Conservation (phyloP, 108 stramenopile species). For the Pinguiococcus pyrenoidosus region DNA sequence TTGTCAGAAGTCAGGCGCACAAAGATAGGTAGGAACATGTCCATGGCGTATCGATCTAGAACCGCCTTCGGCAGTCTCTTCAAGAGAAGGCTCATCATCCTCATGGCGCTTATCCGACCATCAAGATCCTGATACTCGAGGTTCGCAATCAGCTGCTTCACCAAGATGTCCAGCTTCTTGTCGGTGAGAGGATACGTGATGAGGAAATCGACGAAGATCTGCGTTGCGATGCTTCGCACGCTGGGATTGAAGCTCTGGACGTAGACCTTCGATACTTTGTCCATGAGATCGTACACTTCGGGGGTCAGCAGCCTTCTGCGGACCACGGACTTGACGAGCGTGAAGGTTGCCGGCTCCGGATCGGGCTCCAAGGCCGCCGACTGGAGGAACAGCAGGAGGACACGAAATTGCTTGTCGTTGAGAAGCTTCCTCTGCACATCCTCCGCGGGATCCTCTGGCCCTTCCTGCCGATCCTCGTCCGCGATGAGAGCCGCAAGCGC, state of each 20-base stretch:
- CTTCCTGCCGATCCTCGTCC: too few relatives aligned
- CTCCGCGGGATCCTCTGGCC: too few relatives aligned
- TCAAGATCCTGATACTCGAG: slow-evolving; percentile 1
- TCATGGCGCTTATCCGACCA: slow-evolving; percentile 9
- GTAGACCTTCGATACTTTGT: neutral
- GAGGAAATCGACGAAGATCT: slow-evolving; percentile 6
- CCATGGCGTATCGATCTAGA: neutral
- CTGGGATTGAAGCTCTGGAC: neutral
- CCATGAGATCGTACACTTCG: slow-evolving; percentile 21
- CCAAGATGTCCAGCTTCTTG: slow-evolving; percentile 2
- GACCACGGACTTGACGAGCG: slow-evolving; percentile 3
- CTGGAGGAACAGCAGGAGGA: neutral
- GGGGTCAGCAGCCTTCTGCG: slow-evolving; percentile 1
- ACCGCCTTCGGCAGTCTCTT: slow-evolving; percentile 2
- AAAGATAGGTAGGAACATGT: slow-evolving; percentile 1
- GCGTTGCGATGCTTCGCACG: neutral
- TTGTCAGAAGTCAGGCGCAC: too few relatives aligned
- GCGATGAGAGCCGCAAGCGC: too few relatives aligned
- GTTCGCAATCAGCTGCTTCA: slow-evolving; percentile 9
- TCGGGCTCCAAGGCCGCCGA: neutral
- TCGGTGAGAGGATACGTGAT: slow-evolving; percentile 10
- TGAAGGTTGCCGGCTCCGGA: neutral
- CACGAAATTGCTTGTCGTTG: neutral
- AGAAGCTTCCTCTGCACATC: too few relatives aligned
- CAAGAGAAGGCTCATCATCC: slow-evolving; percentile 1